Base-by-base conservation (phyloP, 1,284 basidiomycete genomes). In the Pseudozyma flocculosa region DNA sequence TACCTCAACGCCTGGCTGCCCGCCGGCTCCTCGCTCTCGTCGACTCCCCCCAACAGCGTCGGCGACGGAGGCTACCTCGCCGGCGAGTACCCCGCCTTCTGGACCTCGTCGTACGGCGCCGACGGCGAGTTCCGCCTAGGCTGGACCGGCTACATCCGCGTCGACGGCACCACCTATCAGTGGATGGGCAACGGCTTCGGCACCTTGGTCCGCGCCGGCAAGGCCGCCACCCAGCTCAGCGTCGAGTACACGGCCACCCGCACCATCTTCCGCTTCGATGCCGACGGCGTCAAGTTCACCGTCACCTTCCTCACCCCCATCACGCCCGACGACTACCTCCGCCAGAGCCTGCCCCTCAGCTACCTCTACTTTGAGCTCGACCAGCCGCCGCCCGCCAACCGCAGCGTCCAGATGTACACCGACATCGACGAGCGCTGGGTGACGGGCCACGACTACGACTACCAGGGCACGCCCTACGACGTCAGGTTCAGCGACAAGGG, bases 251-350 rank as follows among this genome's bases (percentile, higher is more conserved):
- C 75, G 2, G 58, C 73, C 11, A 77, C 73, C 9, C 61, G 70
- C 10, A 64, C 70, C 48, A 73, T 75, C 45, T 77, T 73, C 42
- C 45, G 58, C 29, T 75, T 77, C 38, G 58, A 71, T 18, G 75
- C 73, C 34, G 72, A 54, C 38, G 57, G 58, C 38, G 57, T 77
- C 38, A 40, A 32, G 14, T 77, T 77, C 63, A 70, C 59, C 41
- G 75, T 71, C 39, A 73, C 69, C 17, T 77, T 77, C 53, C 45
- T 77, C 40, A 74, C 72, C 19, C 73, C 73, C 18, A 64, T 75
- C 62, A 66, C 65, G 39, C 66, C 68, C 7, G 46, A 72, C 42
- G 73, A 77, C 52, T 70, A 68, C 36, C 49, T 76, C 18, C 59
- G 75, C 24, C 72, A 77, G 47, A 73, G 66, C 51, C 45, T 76